Conservation (phyloP, 202 grass and related monocot species). For the Miscanthus sacchariflorus region DNA sequence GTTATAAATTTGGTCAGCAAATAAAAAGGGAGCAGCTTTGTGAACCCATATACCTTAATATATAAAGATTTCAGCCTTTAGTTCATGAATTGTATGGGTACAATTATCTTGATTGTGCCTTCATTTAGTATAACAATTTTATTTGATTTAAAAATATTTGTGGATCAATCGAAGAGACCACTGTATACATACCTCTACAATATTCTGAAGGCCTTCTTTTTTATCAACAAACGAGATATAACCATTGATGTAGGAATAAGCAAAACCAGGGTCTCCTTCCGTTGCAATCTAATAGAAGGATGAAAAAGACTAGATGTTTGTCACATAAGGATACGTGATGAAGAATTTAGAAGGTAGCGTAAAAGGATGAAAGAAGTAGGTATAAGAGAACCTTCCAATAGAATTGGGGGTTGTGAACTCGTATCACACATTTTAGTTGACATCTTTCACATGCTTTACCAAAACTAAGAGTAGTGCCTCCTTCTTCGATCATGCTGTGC, state of each 20-base stretch:
- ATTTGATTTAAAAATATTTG: constrained; percentile 1
- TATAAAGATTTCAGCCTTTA: background rate
- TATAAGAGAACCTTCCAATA: constrained; percentile 80
- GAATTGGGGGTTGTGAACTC: constrained; percentile 76
- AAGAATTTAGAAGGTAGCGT: background rate
- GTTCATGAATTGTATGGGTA: background rate
- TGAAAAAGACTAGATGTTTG: background rate
- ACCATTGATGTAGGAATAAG: constrained; percentile 85
- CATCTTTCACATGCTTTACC: constrained; percentile 63
- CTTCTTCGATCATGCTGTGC: constrained; percentile 74
- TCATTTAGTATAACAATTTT: background rate
- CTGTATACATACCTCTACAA: constrained; percentile 61
- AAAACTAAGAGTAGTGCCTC: constrained; percentile 79
- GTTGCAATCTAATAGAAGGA: constrained; percentile 55
- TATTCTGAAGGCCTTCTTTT: constrained; percentile 77
- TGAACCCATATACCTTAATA: background rate
- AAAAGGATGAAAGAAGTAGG: background rate
- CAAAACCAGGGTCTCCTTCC: constrained; percentile 86
- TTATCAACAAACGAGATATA: constrained; percentile 82
- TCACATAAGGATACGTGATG: background rate
- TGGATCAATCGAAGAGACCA: background rate
- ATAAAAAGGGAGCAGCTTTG: background rate
- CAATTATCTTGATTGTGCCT: background rate
- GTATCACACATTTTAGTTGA: constrained; percentile 58
- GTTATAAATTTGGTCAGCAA: background rate